Percentiles rank a stretch among this genome's conserved stretches.
These are phyloP conservation scores for Cystobasidium ongulense DNA, from an alignment of 768 basidiomycete species.

Conservation along the genomic window DNA sequence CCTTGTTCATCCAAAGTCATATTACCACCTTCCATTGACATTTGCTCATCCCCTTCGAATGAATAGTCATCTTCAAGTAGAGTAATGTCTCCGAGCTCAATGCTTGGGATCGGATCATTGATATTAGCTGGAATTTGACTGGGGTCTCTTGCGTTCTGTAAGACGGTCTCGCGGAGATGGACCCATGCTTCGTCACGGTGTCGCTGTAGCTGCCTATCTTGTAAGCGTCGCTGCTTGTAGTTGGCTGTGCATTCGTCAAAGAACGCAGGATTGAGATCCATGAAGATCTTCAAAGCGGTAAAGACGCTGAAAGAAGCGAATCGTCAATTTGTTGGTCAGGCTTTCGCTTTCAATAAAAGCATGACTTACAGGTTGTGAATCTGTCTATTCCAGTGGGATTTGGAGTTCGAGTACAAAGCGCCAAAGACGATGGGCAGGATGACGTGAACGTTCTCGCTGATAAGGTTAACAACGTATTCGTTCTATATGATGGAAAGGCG, in stretches of 20 bases:
- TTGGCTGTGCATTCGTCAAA: conserved; percentile 90
- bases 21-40: conserved; percentile 48
- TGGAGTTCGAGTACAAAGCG: conserved; percentile 87
- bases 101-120: conserved; percentile 66
- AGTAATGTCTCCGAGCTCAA: conserved; percentile 76
- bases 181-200: conserved; percentile 84
- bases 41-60: conserved; percentile 69
- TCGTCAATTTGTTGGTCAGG: neutral
- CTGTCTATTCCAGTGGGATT: conserved; percentile 96
- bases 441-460: conserved; percentile 84
- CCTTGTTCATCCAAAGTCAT: conserved; percentile 17
- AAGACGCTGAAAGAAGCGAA: conserved; percentile 67
- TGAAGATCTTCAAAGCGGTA: conserved; percentile 93
- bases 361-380: conserved; percentile 44
- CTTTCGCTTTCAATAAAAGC: neutral
- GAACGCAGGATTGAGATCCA: conserved; percentile 86
- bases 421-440: conserved; percentile 96
- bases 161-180: conserved; percentile 66
- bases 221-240: conserved; percentile 76
- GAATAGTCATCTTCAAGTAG: conserved; percentile 84
- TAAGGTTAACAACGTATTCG: conserved; percentile 97
- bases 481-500: conserved; percentile 49
- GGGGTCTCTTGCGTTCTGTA: conserved; percentile 49
- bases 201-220: conserved; percentile 82
- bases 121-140: conserved; percentile 39